A percentile compares a stretch with the other conserved stretches of the same genome.
These are phyloP conservation scores for Saururus chinensis DNA, from an alignment of 164 flowering plant genomes.

Conservation along the genomic window DNA sequence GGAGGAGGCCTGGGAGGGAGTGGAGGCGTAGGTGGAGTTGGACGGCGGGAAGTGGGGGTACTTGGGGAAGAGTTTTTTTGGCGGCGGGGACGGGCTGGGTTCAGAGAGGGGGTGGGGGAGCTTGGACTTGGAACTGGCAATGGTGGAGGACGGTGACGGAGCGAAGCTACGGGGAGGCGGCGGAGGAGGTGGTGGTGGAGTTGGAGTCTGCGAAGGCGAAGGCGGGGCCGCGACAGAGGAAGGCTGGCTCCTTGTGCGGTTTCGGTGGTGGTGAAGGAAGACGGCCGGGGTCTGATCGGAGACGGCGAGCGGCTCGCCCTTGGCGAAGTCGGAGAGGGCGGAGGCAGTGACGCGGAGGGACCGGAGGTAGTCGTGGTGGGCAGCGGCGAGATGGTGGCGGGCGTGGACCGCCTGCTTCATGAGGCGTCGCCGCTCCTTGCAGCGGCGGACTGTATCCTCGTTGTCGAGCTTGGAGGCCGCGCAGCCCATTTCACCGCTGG, in stretches of 20 bases:
- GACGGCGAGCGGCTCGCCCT: slow-evolving; percentile 70
- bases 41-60: slow-evolving; percentile 13
- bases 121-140: slow-evolving; percentile 42
- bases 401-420: slow-evolving; percentile 82
- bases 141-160: slow-evolving; percentile 39
- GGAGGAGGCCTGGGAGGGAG: slow-evolving; percentile 88
- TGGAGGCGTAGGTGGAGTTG: slow-evolving; percentile 41
- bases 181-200: slow-evolving; percentile 18
- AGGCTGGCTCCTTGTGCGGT: too few species aligned
- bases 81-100: slow-evolving; percentile 16
- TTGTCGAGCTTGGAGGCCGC: slow-evolving; percentile 76
- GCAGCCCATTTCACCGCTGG: slow-evolving; percentile 35
- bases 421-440: slow-evolving; percentile 88
- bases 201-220: not conserved
- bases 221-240: not conserved
- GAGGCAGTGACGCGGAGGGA: slow-evolving; percentile 78
- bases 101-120: slow-evolving; percentile 49
- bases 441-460: slow-evolving; percentile 84
- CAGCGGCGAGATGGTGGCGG: slow-evolving; percentile 90
- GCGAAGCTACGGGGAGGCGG: slow-evolving; percentile 22
- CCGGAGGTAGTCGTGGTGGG: slow-evolving; percentile 89
- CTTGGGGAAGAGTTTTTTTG: slow-evolving; percentile 12
- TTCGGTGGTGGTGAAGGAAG: not conserved
- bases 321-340: slow-evolving; percentile 65
- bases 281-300: slow-evolving; percentile 75